A percentile compares a stretch with the other conserved stretches of the same genome.
Evolutionary conservation across 2,329 filamentous ascomycete genomes (phyloP).

Genomic region (Parascedosporium putredinis): DNA sequence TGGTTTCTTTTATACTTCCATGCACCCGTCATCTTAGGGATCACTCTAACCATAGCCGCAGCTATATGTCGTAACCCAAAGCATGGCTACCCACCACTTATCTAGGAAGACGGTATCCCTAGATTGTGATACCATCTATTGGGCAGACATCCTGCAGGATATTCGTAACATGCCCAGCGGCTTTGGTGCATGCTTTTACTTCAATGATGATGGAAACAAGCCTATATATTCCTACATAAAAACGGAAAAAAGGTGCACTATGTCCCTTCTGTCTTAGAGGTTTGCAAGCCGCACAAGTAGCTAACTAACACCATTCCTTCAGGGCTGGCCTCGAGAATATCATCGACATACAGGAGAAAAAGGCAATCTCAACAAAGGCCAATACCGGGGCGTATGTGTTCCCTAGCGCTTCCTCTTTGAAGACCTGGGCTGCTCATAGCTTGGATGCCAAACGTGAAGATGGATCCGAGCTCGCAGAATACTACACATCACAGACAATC

Average conservation of each 20-base stretch:
- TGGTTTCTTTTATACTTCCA: no score
- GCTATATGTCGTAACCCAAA: conserved; percentile 20
- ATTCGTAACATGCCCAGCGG: conserved; percentile 17
- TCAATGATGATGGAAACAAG: conserved; percentile 18
- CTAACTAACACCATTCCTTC: background rate
- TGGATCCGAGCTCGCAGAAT: conserved; percentile 17
- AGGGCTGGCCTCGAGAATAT: conserved; percentile 15
- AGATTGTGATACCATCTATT: conserved; percentile 24
- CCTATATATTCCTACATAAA: conserved; percentile 22
- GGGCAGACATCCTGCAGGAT: conserved; percentile 19
- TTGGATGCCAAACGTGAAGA: conserved; percentile 12
- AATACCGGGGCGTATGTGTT: conserved; percentile 20
- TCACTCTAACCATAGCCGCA: conserved; percentile 2
- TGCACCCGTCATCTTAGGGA: background rate
- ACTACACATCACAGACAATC: conserved; percentile 19
- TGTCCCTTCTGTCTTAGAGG: no score
- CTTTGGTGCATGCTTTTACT: conserved; percentile 18
- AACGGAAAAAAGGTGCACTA: conserved; percentile 13
- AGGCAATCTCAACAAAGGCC: conserved; percentile 19
- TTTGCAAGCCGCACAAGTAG: no score
- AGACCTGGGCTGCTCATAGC: conserved; percentile 15
- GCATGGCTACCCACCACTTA: conserved; percentile 19
- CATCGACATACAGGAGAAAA: conserved; percentile 20
- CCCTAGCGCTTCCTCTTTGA: conserved; percentile 15
- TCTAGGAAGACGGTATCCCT: conserved; percentile 19